Conservation (phyloP, 345 rosid species). For the Dipteronia sinensis region DNA sequence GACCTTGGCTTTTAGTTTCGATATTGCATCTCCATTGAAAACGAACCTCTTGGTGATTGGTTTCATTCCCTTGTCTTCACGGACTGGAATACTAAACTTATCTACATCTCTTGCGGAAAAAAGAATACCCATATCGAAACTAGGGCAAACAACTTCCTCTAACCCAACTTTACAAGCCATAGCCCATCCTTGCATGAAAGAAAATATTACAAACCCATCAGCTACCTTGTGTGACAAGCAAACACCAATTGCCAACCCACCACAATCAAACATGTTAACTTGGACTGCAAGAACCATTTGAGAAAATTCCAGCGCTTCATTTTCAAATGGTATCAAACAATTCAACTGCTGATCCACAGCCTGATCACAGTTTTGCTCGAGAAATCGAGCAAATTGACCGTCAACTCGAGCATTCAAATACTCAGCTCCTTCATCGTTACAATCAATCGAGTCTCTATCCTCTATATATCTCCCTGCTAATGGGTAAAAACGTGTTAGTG, state of each 20-base stretch:
- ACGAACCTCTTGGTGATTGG: conserved; percentile 19
- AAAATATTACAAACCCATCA: conserved; percentile 25
- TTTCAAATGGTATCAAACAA: conserved; percentile 11
- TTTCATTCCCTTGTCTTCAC: not conserved
- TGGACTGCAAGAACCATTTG: conserved; percentile 22
- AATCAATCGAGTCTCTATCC: conserved; percentile 17
- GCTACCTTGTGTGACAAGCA: conserved; percentile 21
- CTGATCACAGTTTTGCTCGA: conserved; percentile 7
- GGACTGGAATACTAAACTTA: not conserved
- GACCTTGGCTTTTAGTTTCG: conserved; percentile 16
- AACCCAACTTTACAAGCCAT: conserved; percentile 7
- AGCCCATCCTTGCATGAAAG: conserved; percentile 31
- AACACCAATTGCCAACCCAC: conserved; percentile 27
- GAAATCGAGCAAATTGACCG: conserved; percentile 8
- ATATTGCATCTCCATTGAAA: conserved; percentile 16
- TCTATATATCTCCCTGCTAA: conserved; percentile 26
- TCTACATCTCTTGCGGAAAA: conserved; percentile 13
- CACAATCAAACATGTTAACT: conserved; percentile 27
- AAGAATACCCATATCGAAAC: conserved; percentile 15
- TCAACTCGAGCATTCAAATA: conserved; percentile 24
- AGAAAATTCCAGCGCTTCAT: not conserved
- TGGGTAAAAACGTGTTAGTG: conserved; percentile 28
- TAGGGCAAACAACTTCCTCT: conserved; percentile 7
- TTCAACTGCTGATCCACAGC: conserved; percentile 12
- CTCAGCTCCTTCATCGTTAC: conserved; percentile 35